These are phyloP conservation scores for Cystoderma amianthinum DNA, from an alignment of 768 basidiomycete genomes.

Conservation along the genomic window DNA sequence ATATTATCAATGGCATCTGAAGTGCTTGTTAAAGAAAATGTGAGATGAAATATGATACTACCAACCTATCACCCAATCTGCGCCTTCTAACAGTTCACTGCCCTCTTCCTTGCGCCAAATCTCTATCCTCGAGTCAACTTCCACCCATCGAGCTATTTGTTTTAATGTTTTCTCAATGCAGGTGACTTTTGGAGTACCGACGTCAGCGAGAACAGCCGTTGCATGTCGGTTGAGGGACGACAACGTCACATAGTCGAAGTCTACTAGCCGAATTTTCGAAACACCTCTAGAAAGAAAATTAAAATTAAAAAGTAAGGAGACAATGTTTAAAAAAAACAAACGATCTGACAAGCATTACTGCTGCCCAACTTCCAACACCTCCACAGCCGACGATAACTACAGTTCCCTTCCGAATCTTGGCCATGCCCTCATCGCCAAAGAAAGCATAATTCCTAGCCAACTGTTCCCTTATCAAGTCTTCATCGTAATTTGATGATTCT, in stretches of 20 bases:
- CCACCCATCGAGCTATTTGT: slow-evolving; percentile 76
- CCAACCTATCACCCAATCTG: slow-evolving; percentile 91
- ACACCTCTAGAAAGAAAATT: slow-evolving; percentile 45
- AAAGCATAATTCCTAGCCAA: slow-evolving; percentile 93
- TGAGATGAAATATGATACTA: slow-evolving; percentile 3
- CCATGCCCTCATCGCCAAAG: slow-evolving; percentile 87
- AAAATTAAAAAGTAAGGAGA: slow-evolving; percentile 1
- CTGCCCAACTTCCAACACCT: slow-evolving; percentile 95
- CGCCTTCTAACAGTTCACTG: slow-evolving; percentile 64
- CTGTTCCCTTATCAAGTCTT: slow-evolving; percentile 82
- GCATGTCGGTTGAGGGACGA: slow-evolving; percentile 95
- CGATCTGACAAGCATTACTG: slow-evolving; percentile 90
- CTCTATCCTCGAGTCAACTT: slow-evolving; percentile 79
- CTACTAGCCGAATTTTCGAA: slow-evolving; percentile 71
- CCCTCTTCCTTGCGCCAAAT: slow-evolving; percentile 86
- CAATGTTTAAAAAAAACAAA: slow-evolving; percentile 31
- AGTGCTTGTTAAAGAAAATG: not conserved
- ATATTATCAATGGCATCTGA: slow-evolving; percentile 97
- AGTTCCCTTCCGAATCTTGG: slow-evolving; percentile 58
- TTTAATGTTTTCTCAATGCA: slow-evolving; percentile 65
- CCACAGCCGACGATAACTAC: slow-evolving; percentile 94
- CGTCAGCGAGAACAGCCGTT: slow-evolving; percentile 81
- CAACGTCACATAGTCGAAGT: slow-evolving; percentile 95
- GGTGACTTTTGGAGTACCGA: slow-evolving; percentile 88
- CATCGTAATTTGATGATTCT: slow-evolving; percentile 42